Evolutionary conservation across 352 stramenopile species (phyloP).

Genomic region (Pythium biforme): DNA sequence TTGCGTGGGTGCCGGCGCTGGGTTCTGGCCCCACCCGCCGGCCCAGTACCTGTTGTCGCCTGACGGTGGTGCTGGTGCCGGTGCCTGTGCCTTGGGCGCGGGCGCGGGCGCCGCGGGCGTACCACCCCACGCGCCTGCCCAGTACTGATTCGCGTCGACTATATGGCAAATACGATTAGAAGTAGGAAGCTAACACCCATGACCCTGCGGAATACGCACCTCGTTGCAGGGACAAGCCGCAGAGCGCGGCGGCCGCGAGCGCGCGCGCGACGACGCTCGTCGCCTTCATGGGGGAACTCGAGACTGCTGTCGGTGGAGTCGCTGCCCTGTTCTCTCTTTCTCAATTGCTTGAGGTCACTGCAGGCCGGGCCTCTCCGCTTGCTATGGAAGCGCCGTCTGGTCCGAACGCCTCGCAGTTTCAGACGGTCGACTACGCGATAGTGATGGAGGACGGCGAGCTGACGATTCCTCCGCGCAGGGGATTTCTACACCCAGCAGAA

Average conservation of each 20-base stretch:
- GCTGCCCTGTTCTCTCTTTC: too few species aligned
- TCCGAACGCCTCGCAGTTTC: background rate
- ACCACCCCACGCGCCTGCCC: slow-evolving; percentile 7
- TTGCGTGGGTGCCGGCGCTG: background rate
- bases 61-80: background rate
- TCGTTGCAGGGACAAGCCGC: background rate
- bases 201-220: too few species aligned
- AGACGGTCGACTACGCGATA: too few species aligned
- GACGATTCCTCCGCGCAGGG: background rate
- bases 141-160: slow-evolving; percentile 13
- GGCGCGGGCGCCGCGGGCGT: background rate
- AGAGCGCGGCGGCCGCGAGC: background rate
- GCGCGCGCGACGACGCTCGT: background rate
- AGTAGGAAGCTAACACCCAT: too few species aligned
- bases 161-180: background rate
- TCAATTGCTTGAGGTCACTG: background rate
- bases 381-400: background rate
- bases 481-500: background rate
- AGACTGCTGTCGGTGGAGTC: background rate
- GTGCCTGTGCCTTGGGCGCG: background rate
- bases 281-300: background rate
- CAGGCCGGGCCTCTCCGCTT: background rate
- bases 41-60: background rate
- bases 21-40: slow-evolving; percentile 5
- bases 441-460: background rate